Base-by-base conservation (phyloP, 2,329 filamentous ascomycete genomes). In the Cladosporium cucumerinum region DNA sequence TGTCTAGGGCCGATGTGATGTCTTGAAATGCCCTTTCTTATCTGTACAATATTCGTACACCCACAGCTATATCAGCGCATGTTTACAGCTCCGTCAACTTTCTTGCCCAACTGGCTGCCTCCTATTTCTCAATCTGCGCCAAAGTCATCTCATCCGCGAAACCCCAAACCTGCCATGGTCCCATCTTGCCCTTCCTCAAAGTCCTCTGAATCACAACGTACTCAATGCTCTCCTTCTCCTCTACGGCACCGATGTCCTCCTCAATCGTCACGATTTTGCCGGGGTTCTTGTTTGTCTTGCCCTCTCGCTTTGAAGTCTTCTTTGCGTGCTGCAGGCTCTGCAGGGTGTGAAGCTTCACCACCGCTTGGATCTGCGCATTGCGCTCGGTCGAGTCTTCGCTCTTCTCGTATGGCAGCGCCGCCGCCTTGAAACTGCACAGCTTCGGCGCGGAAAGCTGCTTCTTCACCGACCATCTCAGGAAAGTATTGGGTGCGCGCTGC, bases 111-210 rank as follows among this genome's bases (percentile, higher is more conserved):
- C 18, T 10, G 5, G 2, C 25, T 4, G 26, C 51, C 51, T 69
- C 60, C 28, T 68, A 61, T 57, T 59, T 76, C 30, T 73, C 69
- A 21, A 82, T 66, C 63, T 77, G 74, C 16, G 78, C 71, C 57
- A 80, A 55, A 21, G 74, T 78, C 8, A 78, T 81, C 66, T 81
- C 79, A 30, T 76, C 76, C 54, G 78, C 70, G 64, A 78, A 78
- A 3, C 83, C 83, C 83, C 82, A 85, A 59, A 84, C 72, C 67
- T 77, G 79, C 83, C 83, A 85, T 18, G 76, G 72, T 14, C 75
- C 74, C 48, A 80, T 74, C 66, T 78, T 73, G 10, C 80, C 78
- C 32, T 74, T 74, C 71, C 78, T 75, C 39, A 78, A 71, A 36
- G 79, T 67, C 71, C 79, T 78, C 74, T 85, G 82, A 26, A 85